Evolutionary conservation across 192 early-diverging fungal genomes (phyloP).

Genomic region (Globomyces pollinis-pini): DNA sequence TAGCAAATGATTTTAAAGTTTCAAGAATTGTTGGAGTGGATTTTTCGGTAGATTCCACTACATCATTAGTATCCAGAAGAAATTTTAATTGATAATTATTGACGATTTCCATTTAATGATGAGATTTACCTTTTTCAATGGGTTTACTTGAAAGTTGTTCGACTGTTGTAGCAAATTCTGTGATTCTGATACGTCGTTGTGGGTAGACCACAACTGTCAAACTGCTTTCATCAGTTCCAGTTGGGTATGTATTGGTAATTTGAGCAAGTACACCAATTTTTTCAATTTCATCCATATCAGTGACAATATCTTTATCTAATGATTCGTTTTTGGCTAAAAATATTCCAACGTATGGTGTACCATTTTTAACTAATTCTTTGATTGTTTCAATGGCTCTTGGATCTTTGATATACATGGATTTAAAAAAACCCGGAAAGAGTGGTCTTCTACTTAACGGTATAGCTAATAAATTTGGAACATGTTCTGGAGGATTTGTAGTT

Average conservation of each 20-base stretch:
- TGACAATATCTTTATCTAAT: conserved; percentile 75
- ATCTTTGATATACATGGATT: conserved; percentile 94
- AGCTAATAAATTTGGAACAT: conserved; percentile 81
- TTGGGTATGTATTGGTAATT: conserved; percentile 81
- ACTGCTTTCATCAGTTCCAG: conserved; percentile 54
- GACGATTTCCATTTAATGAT: too few species aligned
- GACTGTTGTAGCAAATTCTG: conserved; percentile 52
- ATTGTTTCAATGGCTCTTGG: conserved; percentile 86
- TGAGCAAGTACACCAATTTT: conserved; percentile 89
- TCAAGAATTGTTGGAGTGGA: conserved; percentile 4
- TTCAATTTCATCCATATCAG: conserved; percentile 69
- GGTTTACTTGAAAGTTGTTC: conserved; percentile 8
- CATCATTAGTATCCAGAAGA: background rate
- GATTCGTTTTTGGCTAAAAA: conserved; percentile 91
- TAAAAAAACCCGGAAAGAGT: conserved; percentile 96
- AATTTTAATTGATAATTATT: too few species aligned
- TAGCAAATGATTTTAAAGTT: background rate
- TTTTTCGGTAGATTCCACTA: conserved; percentile 1
- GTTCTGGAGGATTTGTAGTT: background rate
- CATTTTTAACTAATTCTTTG: conserved; percentile 80
- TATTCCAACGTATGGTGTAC: conserved; percentile 95
- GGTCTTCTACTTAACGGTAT: conserved; percentile 88
- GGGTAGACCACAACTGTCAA: conserved; percentile 95
- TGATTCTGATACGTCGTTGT: conserved; percentile 82
- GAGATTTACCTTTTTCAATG: conserved; percentile 10